Base-by-base conservation (phyloP, 2,329 filamentous ascomycete genomes). In the Coniochaeta sp. region DNA sequence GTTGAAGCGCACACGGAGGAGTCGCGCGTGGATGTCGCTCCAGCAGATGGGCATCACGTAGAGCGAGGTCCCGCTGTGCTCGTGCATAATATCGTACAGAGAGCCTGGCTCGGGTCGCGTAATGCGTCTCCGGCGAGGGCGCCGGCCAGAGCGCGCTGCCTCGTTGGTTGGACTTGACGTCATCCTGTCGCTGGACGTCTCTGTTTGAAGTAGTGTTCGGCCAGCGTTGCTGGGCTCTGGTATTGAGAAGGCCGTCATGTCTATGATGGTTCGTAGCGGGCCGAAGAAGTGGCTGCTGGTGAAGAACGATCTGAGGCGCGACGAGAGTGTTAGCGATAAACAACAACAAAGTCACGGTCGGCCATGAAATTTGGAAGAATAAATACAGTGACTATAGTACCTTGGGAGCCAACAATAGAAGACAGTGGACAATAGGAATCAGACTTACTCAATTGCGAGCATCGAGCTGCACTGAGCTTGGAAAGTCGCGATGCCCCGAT, bases 21-120 rank as follows among this genome's bases (percentile, higher is more conserved):
- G 70, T 50, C 72, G 68, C 10, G 74, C 66, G 61, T 86, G 83
- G 1, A 74, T 60, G 59, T 84, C 81, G 17, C 79, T 84, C 83
- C 83, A 86, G 66, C 75, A 78, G 54, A 84, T 78, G 1, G 83
- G 83, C 28, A 77, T 74, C 55, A 81, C 70, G 61, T 79, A 84
- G 22, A 86, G 78, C 0, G 77, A 74, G 0, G 68, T 70, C 50
- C 80, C 77, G 36, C 75, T 69, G 65, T 85, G 67, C 24, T 79
- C 72, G 62, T 79, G 77, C 62, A 86, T 73, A 52, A 82, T 73
- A 62, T 81, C 80, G 65, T 78, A 80, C 24, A 86, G 71, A 0
- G 83, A 85, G 22, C 78, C 77, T 22, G 72, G 69, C 52, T 78
- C 75, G 0, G 81, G 78, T 3, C 72, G 72, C 10, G 68, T 75